Evolutionary conservation across 2,329 filamentous ascomycete genomes (phyloP).

Genomic region (Fusarium veterinarium): DNA sequence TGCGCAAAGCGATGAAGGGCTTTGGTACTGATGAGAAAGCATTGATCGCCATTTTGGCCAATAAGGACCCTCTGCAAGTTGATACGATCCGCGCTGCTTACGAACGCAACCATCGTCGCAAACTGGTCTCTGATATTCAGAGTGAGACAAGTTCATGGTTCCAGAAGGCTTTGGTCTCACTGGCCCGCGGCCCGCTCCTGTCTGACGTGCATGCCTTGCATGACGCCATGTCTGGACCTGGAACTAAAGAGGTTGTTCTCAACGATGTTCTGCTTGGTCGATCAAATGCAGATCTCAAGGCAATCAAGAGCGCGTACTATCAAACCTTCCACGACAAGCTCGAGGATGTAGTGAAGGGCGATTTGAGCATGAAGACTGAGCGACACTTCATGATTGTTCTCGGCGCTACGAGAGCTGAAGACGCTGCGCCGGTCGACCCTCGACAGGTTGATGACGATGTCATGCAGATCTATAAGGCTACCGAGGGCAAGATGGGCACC

Average conservation of each 20-base stretch:
- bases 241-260: slow-evolving; percentile 87
- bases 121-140: slow-evolving; percentile 79
- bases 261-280: slow-evolving; percentile 88
- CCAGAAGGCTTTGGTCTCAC: slow-evolving; percentile 76
- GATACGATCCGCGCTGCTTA: slow-evolving; percentile 76
- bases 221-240: slow-evolving; percentile 79
- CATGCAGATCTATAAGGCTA: slow-evolving; percentile 79
- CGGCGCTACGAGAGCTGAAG: slow-evolving; percentile 78
- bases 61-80: slow-evolving; percentile 82
- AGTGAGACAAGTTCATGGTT: slow-evolving; percentile 82
- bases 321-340: slow-evolving; percentile 73
- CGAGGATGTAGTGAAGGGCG: slow-evolving; percentile 77
- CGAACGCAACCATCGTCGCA: slow-evolving; percentile 70
- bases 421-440: slow-evolving; percentile 78
- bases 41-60: slow-evolving; percentile 76
- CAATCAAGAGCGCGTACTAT: slow-evolving; percentile 85
- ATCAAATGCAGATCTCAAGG: slow-evolving; percentile 86
- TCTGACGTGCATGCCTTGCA: slow-evolving; percentile 79
- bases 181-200: slow-evolving; percentile 81
- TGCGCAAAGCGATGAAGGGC: slow-evolving; percentile 90
- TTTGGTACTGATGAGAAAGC: slow-evolving; percentile 88
- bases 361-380: slow-evolving; percentile 88
- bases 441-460: slow-evolving; percentile 81
- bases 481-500: slow-evolving; percentile 77
- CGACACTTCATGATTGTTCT: slow-evolving; percentile 87